phyloP scores from a whole-genome alignment of 192 early-diverging fungal species.

The Backusella liffmaniae region DNA sequence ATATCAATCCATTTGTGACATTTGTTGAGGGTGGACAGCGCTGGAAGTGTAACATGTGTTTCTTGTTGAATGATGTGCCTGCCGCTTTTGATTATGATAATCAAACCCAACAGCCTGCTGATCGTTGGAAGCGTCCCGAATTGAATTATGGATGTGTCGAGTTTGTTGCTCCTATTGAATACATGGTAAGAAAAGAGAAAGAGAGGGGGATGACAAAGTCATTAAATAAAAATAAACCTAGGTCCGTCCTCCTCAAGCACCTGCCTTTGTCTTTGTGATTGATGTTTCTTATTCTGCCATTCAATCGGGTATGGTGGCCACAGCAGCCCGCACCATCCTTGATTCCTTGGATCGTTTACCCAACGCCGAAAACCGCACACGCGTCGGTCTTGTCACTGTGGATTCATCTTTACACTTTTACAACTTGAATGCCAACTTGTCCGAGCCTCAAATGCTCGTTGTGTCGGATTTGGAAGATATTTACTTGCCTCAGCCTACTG shows the following conservation, averaged over 20 bases:
- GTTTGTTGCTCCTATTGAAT: conserved; percentile 94
- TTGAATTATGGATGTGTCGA: conserved; percentile 89
- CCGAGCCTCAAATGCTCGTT: conserved; percentile 94
- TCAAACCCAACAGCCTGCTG: conserved; percentile 71
- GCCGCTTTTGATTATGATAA: conserved; percentile 75
- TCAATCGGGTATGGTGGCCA: conserved; percentile 80
- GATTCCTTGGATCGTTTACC: conserved; percentile 83
- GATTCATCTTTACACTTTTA: conserved; percentile 91
- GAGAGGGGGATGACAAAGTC: not conserved
- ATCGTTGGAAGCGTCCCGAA: conserved; percentile 88
- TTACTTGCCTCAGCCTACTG: conserved; percentile 85
- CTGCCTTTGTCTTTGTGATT: conserved; percentile 90
- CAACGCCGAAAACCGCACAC: conserved; percentile 85
- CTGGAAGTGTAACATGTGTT: conserved; percentile 97
- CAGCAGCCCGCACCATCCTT: conserved; percentile 77
- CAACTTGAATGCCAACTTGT: conserved; percentile 67
- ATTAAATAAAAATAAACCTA: not conserved
- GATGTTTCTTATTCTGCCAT: conserved; percentile 93
- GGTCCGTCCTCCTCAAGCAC: conserved; percentile 93
- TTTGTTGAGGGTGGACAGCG: conserved; percentile 95
- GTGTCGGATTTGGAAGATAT: conserved; percentile 90
- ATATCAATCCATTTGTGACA: conserved; percentile 95
- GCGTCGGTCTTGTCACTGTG: conserved; percentile 87
- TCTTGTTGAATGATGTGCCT: conserved; percentile 86
- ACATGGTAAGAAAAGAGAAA: conserved; percentile 70